Conservation (phyloP, 306 rosid species). For the Glycine tomentella region DNA sequence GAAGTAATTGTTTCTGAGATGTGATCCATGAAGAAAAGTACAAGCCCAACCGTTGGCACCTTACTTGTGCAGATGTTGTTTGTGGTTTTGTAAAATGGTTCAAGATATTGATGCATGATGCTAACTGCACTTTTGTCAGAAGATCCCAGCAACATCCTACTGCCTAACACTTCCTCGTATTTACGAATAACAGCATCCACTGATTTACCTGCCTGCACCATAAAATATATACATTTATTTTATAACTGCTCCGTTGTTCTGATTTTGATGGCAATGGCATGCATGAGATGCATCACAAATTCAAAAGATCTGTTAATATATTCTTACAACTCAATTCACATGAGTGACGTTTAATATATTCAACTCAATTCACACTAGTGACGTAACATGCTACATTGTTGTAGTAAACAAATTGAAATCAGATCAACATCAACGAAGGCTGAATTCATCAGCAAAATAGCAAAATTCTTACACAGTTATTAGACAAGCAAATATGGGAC, state of each 20-base stretch:
- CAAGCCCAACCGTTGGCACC: conserved; percentile 85
- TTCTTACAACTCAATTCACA: conserved; percentile 22
- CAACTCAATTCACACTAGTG: background rate
- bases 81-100: conserved; percentile 94
- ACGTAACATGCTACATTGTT: conserved; percentile 14
- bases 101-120: conserved; percentile 83
- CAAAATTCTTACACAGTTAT: conserved; percentile 11
- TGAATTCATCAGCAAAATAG: conserved; percentile 5
- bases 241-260: conserved; percentile 32
- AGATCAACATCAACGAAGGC: conserved; percentile 29
- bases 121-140: conserved; percentile 74
- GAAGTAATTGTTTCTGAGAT: conserved; percentile 78
- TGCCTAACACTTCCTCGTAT: conserved; percentile 72
- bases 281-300: conserved; percentile 29
- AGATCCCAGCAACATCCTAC: conserved; percentile 70
- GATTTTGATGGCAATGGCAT: conserved; percentile 20
- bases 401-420: conserved; percentile 16
- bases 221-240: conserved; percentile 21
- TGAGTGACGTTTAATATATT: too few species aligned
- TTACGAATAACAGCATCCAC: conserved; percentile 83
- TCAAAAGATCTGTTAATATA: conserved; percentile 26
- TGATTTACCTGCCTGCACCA: conserved; percentile 83
- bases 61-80: conserved; percentile 88
- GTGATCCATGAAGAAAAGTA: conserved; percentile 98
- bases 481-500: conserved; percentile 21